A percentile compares a stretch with the other conserved stretches of the same genome.
Conservation (phyloP, 345 rosid genomes). For the Atalantia buxifolia region DNA sequence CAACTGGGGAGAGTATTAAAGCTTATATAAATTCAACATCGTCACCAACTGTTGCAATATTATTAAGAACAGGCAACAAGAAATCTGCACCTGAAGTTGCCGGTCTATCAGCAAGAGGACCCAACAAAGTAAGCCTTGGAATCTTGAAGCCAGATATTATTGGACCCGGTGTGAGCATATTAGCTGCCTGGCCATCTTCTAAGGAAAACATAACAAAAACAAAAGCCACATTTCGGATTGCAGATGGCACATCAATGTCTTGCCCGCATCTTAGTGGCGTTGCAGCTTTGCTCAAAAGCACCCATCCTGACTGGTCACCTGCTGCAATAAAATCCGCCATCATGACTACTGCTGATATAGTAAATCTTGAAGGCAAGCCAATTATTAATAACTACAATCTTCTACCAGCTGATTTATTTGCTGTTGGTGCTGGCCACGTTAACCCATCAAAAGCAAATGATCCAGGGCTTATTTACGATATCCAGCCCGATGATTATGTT, state of each 20-base stretch:
- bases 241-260: conserved; percentile 52
- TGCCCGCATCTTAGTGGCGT: conserved; percentile 46
- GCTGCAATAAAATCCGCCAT: conserved; percentile 9
- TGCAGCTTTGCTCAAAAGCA: too few species aligned
- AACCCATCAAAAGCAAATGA: too few species aligned
- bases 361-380: conserved; percentile 29
- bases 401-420: conserved; percentile 39
- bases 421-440: too few species aligned
- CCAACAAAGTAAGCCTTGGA: conserved; percentile 25
- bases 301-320: too few species aligned
- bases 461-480: too few species aligned
- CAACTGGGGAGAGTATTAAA: conserved; percentile 27
- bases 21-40: conserved; percentile 26
- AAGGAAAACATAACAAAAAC: conserved; percentile 28
- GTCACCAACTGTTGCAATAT: too few species aligned
- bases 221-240: conserved; percentile 32
- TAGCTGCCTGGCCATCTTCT: conserved; percentile 49
- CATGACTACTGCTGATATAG: conserved; percentile 35
- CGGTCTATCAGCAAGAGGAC: conserved; percentile 47
- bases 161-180: conserved; percentile 39
- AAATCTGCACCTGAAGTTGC: conserved; percentile 35
- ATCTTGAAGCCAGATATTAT: conserved; percentile 16
- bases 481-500: too few species aligned
- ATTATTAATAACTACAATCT: conserved; percentile 30
- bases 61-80: conserved; percentile 6